Percentiles rank a stretch among this genome's conserved stretches.
Conservation (phyloP, 1,284 basidiomycete genomes). For the Waitea zeae region DNA sequence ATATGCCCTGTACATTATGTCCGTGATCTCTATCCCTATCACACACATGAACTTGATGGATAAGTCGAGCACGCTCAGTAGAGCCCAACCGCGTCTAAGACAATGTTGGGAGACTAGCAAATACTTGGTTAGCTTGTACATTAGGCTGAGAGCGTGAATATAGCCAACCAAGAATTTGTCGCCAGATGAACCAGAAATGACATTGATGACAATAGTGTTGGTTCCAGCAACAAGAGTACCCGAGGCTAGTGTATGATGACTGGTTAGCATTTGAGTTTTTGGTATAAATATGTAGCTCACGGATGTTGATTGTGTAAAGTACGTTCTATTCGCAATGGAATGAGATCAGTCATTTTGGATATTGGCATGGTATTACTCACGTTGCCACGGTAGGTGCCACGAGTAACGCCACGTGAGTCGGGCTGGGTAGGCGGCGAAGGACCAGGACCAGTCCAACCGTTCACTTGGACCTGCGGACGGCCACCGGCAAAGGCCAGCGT, state of each 20-base stretch:
- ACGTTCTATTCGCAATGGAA: neutral
- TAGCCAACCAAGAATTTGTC: slow-evolving; percentile 22
- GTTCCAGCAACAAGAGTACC: slow-evolving; percentile 20
- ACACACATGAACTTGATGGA: too few relatives aligned
- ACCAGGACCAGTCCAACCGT: slow-evolving; percentile 13
- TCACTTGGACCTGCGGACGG: slow-evolving; percentile 23
- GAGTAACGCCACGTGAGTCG: slow-evolving; percentile 18
- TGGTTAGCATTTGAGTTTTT: neutral
- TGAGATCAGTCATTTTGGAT: neutral
- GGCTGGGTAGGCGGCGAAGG: slow-evolving; percentile 19
- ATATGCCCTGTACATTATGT: too few relatives aligned
- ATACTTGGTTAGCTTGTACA: slow-evolving; percentile 22
- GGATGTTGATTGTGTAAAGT: slow-evolving; percentile 1
- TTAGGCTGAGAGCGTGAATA: slow-evolving; percentile 25
- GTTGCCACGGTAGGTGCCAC: slow-evolving; percentile 24
- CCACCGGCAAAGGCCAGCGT: slow-evolving; percentile 27
- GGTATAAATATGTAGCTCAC: slow-evolving; percentile 1
- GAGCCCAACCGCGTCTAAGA: slow-evolving; percentile 13
- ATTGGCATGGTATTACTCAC: neutral
- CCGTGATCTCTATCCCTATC: too few relatives aligned
- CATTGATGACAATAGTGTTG: slow-evolving; percentile 24
- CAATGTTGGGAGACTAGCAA: slow-evolving; percentile 14
- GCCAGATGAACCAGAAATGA: slow-evolving; percentile 24
- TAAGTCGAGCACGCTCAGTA: too few relatives aligned
- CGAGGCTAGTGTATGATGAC: slow-evolving; percentile 18